Evolutionary conservation across 2,329 filamentous ascomycete species (phyloP).

Genomic region (Fusarium equiseti): DNA sequence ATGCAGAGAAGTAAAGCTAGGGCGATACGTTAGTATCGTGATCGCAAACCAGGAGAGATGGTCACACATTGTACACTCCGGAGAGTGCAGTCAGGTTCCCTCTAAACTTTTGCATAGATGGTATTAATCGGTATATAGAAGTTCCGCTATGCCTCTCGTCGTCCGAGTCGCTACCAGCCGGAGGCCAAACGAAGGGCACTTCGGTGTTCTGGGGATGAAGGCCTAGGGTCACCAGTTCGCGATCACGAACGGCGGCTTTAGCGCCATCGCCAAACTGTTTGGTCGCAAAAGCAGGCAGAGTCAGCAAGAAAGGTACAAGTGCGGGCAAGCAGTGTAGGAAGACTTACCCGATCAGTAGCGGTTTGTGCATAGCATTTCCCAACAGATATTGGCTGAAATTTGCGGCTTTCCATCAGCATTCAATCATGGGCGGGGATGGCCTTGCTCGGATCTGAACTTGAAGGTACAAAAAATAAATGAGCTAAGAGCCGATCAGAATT

Average conservation of each 20-base stretch:
- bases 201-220: conserved; percentile 43
- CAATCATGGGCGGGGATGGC: conserved; percentile 36
- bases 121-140: conserved; percentile 50
- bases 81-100: conserved; percentile 71
- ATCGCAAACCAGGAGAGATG: not conserved
- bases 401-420: conserved; percentile 46
- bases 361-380: conserved; percentile 56
- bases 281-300: conserved; percentile 14
- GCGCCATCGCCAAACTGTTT: conserved; percentile 55
- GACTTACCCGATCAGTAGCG: conserved; percentile 51
- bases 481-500: not conserved
- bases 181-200: conserved; percentile 49
- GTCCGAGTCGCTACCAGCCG: conserved; percentile 36
- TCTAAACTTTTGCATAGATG: conserved; percentile 57
- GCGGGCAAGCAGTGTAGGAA: not conserved
- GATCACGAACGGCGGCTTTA: conserved; percentile 50
- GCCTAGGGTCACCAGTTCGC: conserved; percentile 50
- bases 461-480: not conserved
- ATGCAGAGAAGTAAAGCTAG: conserved; percentile 72
- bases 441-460: conserved; percentile 7
- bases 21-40: conserved; percentile 19
- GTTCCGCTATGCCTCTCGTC: conserved; percentile 32
- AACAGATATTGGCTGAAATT: conserved; percentile 48
- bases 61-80: conserved; percentile 65
- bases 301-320: conserved; percentile 12